Base-by-base conservation (phyloP, 768 basidiomycete genomes). In the Suillus luteus region DNA sequence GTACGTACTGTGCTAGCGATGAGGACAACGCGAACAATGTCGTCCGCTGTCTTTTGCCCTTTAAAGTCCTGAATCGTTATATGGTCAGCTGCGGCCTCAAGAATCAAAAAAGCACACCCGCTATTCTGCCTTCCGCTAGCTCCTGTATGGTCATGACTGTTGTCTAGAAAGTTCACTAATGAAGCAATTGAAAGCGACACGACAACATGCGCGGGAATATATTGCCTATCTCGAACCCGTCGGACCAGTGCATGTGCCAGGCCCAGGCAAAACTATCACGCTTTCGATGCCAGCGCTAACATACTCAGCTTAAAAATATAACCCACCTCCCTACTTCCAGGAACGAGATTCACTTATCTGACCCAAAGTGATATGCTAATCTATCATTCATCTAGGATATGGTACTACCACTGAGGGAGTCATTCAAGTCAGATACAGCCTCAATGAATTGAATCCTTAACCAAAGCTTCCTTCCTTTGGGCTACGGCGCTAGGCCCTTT, bases 81-180 rank as follows among this genome's bases (percentile, higher is more conserved):
- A 15, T 35, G 31, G 55, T 75, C 64, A 38, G 57, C 5, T 17
- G 10, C 1, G 1, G 60, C 6, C 52, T 3, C 37, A 6, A 3
- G 1, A 19, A 55, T 37, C 1, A 10, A 1, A n/a, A 22, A 10
- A 14, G 11, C 55, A 41, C 3, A 71, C 74, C 55, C 24, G 72
- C 74, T 10, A 75, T 75, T 68, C 67, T 75, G 19, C 75, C 74
- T 44, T 75, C 74, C 61, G 75, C 11, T 49, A 74, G 60, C 43
- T 70, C 66, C n/a, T 66, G 68, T 49, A 77, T 55, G 3, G 67
- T 55, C 74, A 75, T 75, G 65, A 52, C 67, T 61, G 14, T 60
- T 38, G n/a, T 35, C 19, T 31, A 44, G 40, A 48, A 44, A 59
- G 35, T 33, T 31, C 37, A 38, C 17, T 22, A 24, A 8, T 19